These are phyloP conservation scores for Elsinoe perseae DNA, from an alignment of 2,329 filamentous ascomycete species.

Conservation along the genomic window DNA sequence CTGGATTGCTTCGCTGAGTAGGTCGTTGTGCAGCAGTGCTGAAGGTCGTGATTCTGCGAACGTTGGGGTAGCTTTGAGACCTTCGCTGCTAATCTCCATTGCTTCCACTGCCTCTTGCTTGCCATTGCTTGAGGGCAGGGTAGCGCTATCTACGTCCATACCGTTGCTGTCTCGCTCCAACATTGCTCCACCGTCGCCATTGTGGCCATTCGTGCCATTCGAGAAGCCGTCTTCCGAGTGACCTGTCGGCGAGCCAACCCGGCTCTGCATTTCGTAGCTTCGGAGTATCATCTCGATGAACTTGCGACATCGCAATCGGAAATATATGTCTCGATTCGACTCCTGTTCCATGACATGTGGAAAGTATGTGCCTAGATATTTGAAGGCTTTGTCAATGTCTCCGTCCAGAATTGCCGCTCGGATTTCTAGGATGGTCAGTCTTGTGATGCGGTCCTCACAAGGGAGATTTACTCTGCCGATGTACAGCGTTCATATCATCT, in stretches of 20 bases:
- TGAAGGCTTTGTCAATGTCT: constrained; percentile 84
- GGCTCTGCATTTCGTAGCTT: constrained; percentile 54
- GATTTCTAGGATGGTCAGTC: constrained; percentile 53
- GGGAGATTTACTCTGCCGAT: constrained; percentile 64
- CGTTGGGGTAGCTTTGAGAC: not conserved
- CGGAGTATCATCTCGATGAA: constrained; percentile 90
- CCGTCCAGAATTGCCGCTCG: constrained; percentile 80
- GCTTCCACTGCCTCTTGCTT: constrained; percentile 19
- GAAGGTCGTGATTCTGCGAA: constrained; percentile 4
- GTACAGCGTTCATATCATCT: constrained; percentile 74
- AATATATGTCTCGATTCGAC: constrained; percentile 71
- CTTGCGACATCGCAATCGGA: constrained; percentile 79
- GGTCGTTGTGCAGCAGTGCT: constrained; percentile 33
- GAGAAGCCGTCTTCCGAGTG: constrained; percentile 29
- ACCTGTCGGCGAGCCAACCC: not conserved
- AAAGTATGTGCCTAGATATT: constrained; percentile 70
- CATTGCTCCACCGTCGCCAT: constrained; percentile 11
- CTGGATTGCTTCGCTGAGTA: constrained; percentile 62
- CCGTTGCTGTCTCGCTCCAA: not conserved
- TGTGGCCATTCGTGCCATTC: constrained; percentile 26
- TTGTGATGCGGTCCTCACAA: not conserved
- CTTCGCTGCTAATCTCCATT: constrained; percentile 31
- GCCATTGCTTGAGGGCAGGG: not conserved
- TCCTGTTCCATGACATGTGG: constrained; percentile 64
- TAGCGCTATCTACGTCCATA: constrained; percentile 44